phyloP scores from a whole-genome alignment of 2,329 filamentous ascomycete species.

The Colletotrichum zoysiae region DNA sequence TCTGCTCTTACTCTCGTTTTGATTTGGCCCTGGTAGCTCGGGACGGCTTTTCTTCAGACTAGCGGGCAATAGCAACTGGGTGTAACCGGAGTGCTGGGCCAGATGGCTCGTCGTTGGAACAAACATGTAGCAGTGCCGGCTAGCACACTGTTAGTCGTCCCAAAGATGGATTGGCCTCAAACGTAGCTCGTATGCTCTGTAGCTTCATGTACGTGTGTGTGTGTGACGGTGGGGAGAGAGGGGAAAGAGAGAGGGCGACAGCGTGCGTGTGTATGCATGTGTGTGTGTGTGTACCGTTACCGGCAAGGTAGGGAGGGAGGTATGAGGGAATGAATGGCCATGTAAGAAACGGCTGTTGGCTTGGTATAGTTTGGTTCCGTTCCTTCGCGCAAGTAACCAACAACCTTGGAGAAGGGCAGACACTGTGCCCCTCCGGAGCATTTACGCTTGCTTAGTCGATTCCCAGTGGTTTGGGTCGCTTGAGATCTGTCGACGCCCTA shows the following conservation, averaged over 20 bases:
- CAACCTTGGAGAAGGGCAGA: constrained; percentile 25
- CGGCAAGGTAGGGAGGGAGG: constrained; percentile 9
- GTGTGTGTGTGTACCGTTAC: background rate
- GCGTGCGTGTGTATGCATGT: background rate
- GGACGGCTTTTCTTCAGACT: background rate
- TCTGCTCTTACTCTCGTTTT: background rate
- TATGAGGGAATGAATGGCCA: constrained; percentile 22
- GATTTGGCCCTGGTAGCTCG: background rate
- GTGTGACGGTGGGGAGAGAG: background rate
- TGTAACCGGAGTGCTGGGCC: background rate
- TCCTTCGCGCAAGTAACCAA: constrained; percentile 31
- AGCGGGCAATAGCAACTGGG: background rate
- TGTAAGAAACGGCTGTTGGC: constrained; percentile 29
- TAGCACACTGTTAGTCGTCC: constrained; percentile 20
- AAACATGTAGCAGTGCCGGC: constrained; percentile 30
- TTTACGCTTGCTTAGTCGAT: constrained; percentile 42
- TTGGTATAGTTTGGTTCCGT: constrained; percentile 19
- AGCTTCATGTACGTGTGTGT: background rate
- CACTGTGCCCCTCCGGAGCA: constrained; percentile 43
- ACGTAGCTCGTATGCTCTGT: constrained; percentile 6
- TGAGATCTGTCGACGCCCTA: constrained; percentile 44
- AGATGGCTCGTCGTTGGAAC: constrained; percentile 35
- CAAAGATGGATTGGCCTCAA: constrained; percentile 18
- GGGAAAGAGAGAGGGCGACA: background rate
- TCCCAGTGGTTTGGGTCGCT: constrained; percentile 43